Evolutionary conservation across 768 basidiomycete genomes (phyloP), one percentile per base, ranked within the genome.

Genomic region (Atractiella rhizophila): DNA sequence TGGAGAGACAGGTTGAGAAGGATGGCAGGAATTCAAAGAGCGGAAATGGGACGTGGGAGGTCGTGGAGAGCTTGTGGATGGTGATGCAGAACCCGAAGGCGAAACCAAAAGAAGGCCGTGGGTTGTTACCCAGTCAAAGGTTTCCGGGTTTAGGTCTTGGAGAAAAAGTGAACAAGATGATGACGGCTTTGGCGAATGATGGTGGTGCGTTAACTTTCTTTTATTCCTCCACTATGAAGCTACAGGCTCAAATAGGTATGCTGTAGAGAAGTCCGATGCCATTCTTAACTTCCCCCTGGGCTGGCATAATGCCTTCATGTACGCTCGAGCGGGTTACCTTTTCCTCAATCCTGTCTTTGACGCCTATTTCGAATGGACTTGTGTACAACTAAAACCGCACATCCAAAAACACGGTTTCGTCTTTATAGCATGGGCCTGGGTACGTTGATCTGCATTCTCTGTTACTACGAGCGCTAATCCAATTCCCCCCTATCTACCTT

Each of bases 271-370:
- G 4, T 5, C 32, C 13, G 34, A 35, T 19, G 19, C 19, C 19
- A 19, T 39, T 23, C 39, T 39, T 24, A 39, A 39, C 28, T 39
- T 39, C 18, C 39, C 39, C 16, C 33, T 39, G 23, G 29, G 33
- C 29, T 39, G 26, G 5, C 37, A 39, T 29, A 39, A 39, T 21
- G 37, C 37, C 37, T 19, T 21, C 5, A 21, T 21, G 28, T 39
- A 29, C 31, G 5, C 19, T 28, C 33, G n/a, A 4, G n/a, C 30
- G 12, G 39, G 39, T 16, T 39, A 30, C 19, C 16, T 8, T 16
- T 31, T 31, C 28, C 28, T 39, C 39, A 24, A 31, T 23, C 39
- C 39, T 24, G 26, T 39, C 19, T 39, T 16, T 18, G 19, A 23
- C 21, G 28, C 39, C 12, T 30, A 30, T n/a, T 12, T 31, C 28